Evolutionary conservation across 306 rosid genomes (phyloP).

Genomic region (Sphenostylis stenocarpa): DNA sequence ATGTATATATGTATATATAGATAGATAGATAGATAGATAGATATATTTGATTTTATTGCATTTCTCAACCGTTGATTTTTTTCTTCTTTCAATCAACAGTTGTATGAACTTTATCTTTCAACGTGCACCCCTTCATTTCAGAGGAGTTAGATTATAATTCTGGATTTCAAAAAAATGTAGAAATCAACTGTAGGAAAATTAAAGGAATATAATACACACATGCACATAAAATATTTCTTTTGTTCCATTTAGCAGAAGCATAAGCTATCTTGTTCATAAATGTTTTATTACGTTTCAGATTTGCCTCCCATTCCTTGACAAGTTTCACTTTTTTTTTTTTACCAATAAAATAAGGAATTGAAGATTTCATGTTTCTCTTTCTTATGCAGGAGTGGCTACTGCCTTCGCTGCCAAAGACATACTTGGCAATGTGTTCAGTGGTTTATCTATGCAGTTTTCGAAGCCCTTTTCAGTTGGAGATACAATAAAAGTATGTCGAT

Average conservation of each 20-base stretch:
- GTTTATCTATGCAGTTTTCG: conserved; percentile 84
- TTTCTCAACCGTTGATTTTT: neutral
- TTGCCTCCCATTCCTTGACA: neutral
- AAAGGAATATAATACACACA: neutral
- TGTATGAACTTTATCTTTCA: neutral
- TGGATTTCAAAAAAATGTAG: neutral
- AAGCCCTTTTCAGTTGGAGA: conserved; percentile 95
- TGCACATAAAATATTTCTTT: neutral
- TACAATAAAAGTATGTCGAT: conserved; percentile 74
- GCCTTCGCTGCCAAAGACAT: conserved; percentile 90
- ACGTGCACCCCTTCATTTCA: neutral
- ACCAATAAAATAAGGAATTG: neutral
- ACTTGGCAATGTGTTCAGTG: conserved; percentile 88
- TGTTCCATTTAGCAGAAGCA: conserved; percentile 7
- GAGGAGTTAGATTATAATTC: neutral
- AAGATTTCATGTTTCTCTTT: conserved; percentile 14
- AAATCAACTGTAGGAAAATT: neutral
- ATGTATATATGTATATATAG: no score
- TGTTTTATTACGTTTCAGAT: neutral
- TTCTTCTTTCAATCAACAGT: neutral
- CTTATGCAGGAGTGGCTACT: conserved; percentile 78
- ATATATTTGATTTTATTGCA: neutral
- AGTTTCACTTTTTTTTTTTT: neutral
- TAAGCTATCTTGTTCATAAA: conserved; percentile 4
- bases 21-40: no score